These are phyloP conservation scores for Fonsecaea monophora DNA, from an alignment of 2,329 filamentous ascomycete species.

Conservation along the genomic window DNA sequence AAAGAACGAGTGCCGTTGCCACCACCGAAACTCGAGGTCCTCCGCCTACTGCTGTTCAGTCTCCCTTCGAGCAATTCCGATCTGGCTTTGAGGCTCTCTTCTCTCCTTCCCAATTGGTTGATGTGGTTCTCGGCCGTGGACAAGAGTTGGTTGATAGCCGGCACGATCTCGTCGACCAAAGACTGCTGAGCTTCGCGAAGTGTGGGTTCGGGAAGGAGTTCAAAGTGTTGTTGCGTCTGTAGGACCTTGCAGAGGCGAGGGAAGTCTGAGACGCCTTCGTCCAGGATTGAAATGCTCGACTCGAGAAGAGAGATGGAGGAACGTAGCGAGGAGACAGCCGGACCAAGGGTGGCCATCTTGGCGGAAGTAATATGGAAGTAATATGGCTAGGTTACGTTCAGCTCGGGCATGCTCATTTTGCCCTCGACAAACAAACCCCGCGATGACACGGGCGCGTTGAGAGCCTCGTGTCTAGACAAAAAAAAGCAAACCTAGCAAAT, in stretches of 20 bases:
- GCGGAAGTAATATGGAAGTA: no score
- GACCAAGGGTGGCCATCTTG: slow-evolving; percentile 56
- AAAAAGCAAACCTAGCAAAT: slow-evolving; percentile 24
- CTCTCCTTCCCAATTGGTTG: slow-evolving; percentile 80
- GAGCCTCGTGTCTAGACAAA: not conserved
- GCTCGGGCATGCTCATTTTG: not conserved
- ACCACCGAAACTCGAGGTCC: slow-evolving; percentile 34
- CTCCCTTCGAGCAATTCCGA: slow-evolving; percentile 82
- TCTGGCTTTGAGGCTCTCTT: slow-evolving; percentile 82
- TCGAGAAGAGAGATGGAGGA: slow-evolving; percentile 68
- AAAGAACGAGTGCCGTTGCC: slow-evolving; percentile 10
- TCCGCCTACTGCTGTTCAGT: slow-evolving; percentile 55
- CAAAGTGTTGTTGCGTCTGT: slow-evolving; percentile 80
- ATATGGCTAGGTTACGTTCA: not conserved
- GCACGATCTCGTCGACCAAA: slow-evolving; percentile 86
- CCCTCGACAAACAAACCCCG: slow-evolving; percentile 12
- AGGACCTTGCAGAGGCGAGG: slow-evolving; percentile 68
- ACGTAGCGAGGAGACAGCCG: slow-evolving; percentile 66
- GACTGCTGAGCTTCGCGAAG: slow-evolving; percentile 82
- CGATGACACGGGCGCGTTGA: slow-evolving; percentile 15
- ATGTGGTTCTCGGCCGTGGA: slow-evolving; percentile 82
- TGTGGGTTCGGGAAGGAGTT: slow-evolving; percentile 84
- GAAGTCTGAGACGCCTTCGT: slow-evolving; percentile 67
- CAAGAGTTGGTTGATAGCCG: slow-evolving; percentile 79
- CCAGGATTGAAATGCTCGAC: slow-evolving; percentile 68